A percentile compares a stretch with the other conserved stretches of the same genome.
phyloP scores from a whole-genome alignment of 164 flowering plant species.

The Malania oleifera region DNA sequence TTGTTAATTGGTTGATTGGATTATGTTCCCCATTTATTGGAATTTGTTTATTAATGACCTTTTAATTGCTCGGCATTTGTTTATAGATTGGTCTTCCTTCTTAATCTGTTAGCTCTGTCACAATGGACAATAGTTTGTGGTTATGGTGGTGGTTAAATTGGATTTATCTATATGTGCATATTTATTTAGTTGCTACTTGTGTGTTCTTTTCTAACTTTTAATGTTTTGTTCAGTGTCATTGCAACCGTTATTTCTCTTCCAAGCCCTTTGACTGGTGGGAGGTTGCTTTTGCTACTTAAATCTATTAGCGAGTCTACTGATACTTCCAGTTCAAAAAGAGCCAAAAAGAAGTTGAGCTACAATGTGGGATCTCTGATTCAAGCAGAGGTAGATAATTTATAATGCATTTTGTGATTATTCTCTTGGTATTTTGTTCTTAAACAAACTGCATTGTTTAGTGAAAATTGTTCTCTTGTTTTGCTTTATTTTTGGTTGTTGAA shows the following conservation, averaged over 20 bases:
- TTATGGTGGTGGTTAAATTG: too few species aligned
- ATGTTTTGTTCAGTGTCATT: slow-evolving; percentile 42
- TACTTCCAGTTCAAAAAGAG: slow-evolving; percentile 68
- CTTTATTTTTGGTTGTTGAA: not conserved
- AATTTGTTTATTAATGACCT: too few species aligned
- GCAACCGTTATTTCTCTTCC: slow-evolving; percentile 80
- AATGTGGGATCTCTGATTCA: slow-evolving; percentile 70
- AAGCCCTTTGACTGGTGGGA: slow-evolving; percentile 53
- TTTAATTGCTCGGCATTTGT: too few species aligned
- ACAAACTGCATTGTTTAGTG: not conserved
- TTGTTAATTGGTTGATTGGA: not conserved
- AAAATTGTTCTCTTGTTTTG: not conserved
- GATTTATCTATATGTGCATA: too few species aligned
- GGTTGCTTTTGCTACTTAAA: slow-evolving; percentile 73
- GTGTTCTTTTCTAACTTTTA: not conserved
- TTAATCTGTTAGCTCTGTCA: too few species aligned
- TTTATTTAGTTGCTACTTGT: not conserved
- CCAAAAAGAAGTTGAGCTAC: slow-evolving; percentile 59
- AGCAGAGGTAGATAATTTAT: slow-evolving; percentile 65
- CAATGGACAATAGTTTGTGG: too few species aligned
- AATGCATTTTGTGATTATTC: not conserved
- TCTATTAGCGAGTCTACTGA: slow-evolving; percentile 45
- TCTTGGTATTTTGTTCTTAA: not conserved
- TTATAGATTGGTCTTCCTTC: too few species aligned
- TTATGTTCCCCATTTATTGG: not conserved